Evolutionary conservation across 1,284 basidiomycete species (phyloP).

Genomic region (Earliella scabrosa): DNA sequence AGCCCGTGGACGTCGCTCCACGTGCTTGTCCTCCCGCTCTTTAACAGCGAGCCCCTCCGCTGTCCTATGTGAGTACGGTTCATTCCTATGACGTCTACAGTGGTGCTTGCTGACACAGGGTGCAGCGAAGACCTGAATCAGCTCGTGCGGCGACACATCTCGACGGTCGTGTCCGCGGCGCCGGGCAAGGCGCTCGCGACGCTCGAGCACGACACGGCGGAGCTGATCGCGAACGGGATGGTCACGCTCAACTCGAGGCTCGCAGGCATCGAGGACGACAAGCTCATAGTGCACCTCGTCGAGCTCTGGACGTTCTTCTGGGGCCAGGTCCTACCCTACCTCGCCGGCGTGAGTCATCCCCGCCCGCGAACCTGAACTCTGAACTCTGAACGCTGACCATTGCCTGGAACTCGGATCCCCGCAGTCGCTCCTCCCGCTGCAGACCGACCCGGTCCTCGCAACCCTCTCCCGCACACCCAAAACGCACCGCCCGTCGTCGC

Average conservation of each 20-base stretch:
- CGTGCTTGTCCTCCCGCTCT: constrained; percentile 86
- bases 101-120: not conserved
- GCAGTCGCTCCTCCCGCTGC: constrained; percentile 76
- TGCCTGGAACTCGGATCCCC: not conserved
- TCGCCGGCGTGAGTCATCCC: constrained; percentile 72
- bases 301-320: constrained; percentile 96
- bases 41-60: constrained; percentile 90
- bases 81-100: constrained; percentile 1
- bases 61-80: constrained; percentile 85
- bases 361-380: not conserved
- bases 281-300: constrained; percentile 77
- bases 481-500: constrained; percentile 53
- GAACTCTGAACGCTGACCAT: too few species aligned
- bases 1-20: constrained; percentile 85
- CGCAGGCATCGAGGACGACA: constrained; percentile 70
- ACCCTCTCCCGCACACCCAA: constrained; percentile 70
- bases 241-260: constrained; percentile 90
- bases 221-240: constrained; percentile 88
- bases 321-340: constrained; percentile 88
- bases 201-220: constrained; percentile 81
- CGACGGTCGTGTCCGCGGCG: constrained; percentile 63
- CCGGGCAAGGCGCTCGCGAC: constrained; percentile 66
- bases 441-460: constrained; percentile 72
- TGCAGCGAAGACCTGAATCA: constrained; percentile 86
- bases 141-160: constrained; percentile 80